phyloP scores from a whole-genome alignment of 2,329 filamentous ascomycete species.

The Penicillium olsonii region DNA sequence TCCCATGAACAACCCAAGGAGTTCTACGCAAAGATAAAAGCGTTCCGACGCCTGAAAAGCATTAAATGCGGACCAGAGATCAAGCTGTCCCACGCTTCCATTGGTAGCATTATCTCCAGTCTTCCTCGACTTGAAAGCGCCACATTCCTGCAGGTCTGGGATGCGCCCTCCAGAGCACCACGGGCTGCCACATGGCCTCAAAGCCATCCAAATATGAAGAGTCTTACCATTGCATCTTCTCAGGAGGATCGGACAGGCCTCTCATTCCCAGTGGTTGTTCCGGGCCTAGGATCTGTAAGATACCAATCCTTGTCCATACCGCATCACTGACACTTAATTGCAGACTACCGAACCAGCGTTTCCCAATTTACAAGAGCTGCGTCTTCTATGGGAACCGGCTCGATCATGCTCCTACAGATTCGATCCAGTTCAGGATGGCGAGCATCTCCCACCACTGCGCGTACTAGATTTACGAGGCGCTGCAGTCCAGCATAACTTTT shows the following conservation, averaged over 20 bases:
- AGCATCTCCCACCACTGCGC: slow-evolving; percentile 25
- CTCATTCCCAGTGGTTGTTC: slow-evolving; percentile 12
- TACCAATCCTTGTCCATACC: not conserved
- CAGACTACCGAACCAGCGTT: slow-evolving; percentile 11
- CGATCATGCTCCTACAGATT: slow-evolving; percentile 15
- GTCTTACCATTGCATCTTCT: slow-evolving; percentile 26
- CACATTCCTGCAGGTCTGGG: slow-evolving; percentile 23
- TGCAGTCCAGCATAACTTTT: slow-evolving; percentile 18
- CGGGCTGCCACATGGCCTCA: slow-evolving; percentile 16
- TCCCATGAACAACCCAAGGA: slow-evolving; percentile 16
- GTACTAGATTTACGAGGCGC: slow-evolving; percentile 32
- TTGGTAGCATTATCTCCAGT: slow-evolving; percentile 27
- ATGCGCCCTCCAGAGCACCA: not conserved
- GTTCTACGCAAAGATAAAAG: slow-evolving; percentile 30
- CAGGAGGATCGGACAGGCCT: slow-evolving; percentile 3
- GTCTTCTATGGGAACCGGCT: slow-evolving; percentile 31
- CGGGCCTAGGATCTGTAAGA: slow-evolving; percentile 12
- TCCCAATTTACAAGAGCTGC: slow-evolving; percentile 36
- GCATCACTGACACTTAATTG: not conserved
- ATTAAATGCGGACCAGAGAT: slow-evolving; percentile 30
- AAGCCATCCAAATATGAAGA: slow-evolving; percentile 33
- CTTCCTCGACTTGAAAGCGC: slow-evolving; percentile 33
- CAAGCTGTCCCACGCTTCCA: slow-evolving; percentile 23
- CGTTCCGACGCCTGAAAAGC: slow-evolving; percentile 27
- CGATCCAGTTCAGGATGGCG: slow-evolving; percentile 12